Evolutionary conservation across 352 stramenopile genomes (phyloP), one percentile per base, ranked within the genome.

Genomic region (Pythium phragmitis): DNA sequence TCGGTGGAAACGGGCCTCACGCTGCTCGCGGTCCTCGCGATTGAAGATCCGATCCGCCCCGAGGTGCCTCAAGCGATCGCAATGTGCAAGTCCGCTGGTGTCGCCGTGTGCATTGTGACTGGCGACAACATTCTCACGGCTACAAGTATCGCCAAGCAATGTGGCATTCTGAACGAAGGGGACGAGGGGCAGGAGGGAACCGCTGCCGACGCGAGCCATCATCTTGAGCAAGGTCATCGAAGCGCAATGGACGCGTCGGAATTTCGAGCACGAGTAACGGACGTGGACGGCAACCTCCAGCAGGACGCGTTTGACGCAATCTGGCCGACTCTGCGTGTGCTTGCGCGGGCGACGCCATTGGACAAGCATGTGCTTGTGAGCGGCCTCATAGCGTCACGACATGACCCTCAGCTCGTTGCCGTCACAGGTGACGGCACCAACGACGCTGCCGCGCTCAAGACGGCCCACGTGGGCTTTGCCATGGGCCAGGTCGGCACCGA

Each of bases 81-180:
- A 12, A 88, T 89, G 45, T 99, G 97, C 74, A 93, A 97, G 70
- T 75, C 79, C 17, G 96, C 97, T 7, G 98, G 98, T 23, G 99
- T 99, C 69, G 97, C 97, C 73, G 97, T 99, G 43, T 92, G 97
- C 37, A 99, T 99, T 96, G 96, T 99, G 61, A 99, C 98, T 7
- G 98, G 98, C 55, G 98, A 99, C 77, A 99, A 99, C 66, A 96
- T 99, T 55, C 85, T 98, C 58, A 99, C 98, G 19, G 97, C 97
- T 34, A 95, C 96, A 0, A 99, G 99, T 76, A 97, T 96, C 2
- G 81, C 76, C 39, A 85, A 99, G 67, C 47, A 52, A 28, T 98
- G 97, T 69, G 96, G 96, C 19, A 99, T 99, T 76, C 89, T 98
- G 69, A 94, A 87, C 89, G 0, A 86, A 98, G 53, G 91, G 26